Conservation (phyloP, 345 rosid species). For the Melastoma malabathricum region DNA sequence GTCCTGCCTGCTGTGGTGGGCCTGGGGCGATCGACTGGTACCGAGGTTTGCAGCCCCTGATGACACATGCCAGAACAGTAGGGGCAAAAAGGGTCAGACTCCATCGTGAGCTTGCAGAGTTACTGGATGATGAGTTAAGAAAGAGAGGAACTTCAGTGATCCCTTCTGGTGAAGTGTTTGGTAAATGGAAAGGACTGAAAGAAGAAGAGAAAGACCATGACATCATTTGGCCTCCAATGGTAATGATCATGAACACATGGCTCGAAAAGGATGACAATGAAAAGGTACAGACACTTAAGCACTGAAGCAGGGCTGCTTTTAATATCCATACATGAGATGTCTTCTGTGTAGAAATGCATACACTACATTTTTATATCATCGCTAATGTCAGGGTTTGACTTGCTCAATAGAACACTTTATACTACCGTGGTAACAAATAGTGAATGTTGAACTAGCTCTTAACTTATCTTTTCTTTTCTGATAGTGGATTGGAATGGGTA, state of each 20-base stretch:
- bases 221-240: constrained; percentile 98
- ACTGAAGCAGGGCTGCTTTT: neutral
- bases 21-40: constrained; percentile 96
- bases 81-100: constrained; percentile 66
- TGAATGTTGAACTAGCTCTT: constrained; percentile 6
- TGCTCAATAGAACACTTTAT: too few relatives aligned
- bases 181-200: constrained; percentile 75
- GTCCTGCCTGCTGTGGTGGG: constrained; percentile 89
- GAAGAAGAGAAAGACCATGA: constrained; percentile 59
- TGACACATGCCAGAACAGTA: constrained; percentile 80
- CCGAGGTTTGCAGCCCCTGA: constrained; percentile 65
- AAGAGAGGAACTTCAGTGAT: constrained; percentile 55
- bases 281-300: constrained; percentile 26
- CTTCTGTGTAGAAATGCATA: too few relatives aligned
- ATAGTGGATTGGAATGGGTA: constrained; percentile 98
- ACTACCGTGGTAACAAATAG: too few relatives aligned
- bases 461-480: constrained; percentile 4
- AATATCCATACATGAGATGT: too few relatives aligned
- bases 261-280: constrained; percentile 75
- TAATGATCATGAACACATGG: constrained; percentile 67
- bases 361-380: too few relatives aligned
- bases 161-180: constrained; percentile 65
- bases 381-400: too few relatives aligned
- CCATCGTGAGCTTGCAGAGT: constrained; percentile 72
- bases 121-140: constrained; percentile 58